These are phyloP conservation scores for Pseudogymnoascus sp. DNA, from an alignment of 2,329 filamentous ascomycete species.

Conservation along the genomic window DNA sequence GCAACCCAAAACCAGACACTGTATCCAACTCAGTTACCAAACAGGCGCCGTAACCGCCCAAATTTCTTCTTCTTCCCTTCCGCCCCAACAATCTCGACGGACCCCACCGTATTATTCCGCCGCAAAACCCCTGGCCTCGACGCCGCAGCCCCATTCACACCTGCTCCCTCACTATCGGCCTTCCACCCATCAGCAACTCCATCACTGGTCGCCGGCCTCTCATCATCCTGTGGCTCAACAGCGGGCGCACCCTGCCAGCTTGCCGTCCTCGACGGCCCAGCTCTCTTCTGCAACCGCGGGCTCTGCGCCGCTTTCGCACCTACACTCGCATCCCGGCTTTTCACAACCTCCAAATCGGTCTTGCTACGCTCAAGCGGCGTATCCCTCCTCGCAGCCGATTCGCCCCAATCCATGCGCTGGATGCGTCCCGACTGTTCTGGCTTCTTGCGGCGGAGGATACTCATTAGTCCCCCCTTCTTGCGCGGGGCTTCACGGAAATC, in stretches of 20 bases:
- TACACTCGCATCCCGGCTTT: background rate
- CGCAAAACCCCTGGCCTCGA: background rate
- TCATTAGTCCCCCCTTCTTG: conserved; percentile 43
- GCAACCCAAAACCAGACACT: background rate
- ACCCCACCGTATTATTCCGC: background rate
- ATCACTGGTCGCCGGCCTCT: background rate
- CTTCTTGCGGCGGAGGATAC: conserved; percentile 58
- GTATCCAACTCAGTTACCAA: conserved; percentile 9
- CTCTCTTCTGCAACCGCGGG: conserved; percentile 1
- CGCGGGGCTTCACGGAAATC: conserved; percentile 23
- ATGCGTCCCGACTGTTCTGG: conserved; percentile 42
- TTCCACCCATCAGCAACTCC: background rate
- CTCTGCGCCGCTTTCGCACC: background rate
- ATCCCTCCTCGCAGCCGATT: conserved; percentile 53
- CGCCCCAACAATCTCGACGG: background rate
- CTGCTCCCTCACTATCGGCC: background rate
- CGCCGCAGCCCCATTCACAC: background rate
- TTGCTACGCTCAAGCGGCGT: conserved; percentile 51
- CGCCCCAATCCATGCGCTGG: conserved; percentile 40
- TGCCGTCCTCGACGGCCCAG: background rate
- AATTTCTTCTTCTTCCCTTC: conserved; percentile 2
- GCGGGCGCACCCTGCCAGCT: background rate
- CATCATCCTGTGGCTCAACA: background rate
- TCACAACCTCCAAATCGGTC: conserved; percentile 37
- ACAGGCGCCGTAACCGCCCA: background rate